These are phyloP conservation scores for Harrya chromipes DNA, from an alignment of 768 basidiomycete genomes.

Conservation along the genomic window DNA sequence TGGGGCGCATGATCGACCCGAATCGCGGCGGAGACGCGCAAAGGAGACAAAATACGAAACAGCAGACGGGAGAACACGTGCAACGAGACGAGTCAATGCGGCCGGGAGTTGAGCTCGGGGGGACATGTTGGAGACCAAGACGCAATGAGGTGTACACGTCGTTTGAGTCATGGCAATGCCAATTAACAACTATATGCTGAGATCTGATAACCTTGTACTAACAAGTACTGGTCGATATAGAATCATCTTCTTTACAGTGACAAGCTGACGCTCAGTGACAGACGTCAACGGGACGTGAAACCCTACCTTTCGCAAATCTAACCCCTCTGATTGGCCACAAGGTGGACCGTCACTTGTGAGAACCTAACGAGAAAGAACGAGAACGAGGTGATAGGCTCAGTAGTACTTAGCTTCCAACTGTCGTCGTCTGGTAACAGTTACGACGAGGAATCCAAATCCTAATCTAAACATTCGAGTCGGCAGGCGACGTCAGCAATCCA, in stretches of 20 bases:
- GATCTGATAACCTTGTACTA: neutral
- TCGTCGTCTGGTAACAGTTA: neutral
- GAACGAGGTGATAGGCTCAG: neutral
- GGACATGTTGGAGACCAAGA: too few relatives aligned
- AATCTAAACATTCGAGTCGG: constrained; percentile 12
- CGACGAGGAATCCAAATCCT: neutral
- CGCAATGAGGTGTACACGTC: too few relatives aligned
- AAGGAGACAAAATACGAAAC: neutral
- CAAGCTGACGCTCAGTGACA: constrained; percentile 4
- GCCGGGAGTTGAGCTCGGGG: too few relatives aligned
- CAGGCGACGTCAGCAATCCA: constrained; percentile 13
- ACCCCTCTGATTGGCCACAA: too few relatives aligned
- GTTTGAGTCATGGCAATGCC: too few relatives aligned
- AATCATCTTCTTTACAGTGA: neutral
- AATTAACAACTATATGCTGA: too few relatives aligned
- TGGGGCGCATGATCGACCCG: neutral
- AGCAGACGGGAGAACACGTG: too few relatives aligned
- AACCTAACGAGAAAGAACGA: neutral
- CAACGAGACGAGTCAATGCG: too few relatives aligned
- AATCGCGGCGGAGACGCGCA: neutral
- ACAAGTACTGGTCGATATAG: constrained; percentile 1
- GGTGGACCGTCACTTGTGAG: neutral
- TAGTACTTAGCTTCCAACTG: too few relatives aligned
- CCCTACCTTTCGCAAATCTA: neutral
- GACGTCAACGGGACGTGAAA: constrained; percentile 1